A percentile compares a stretch with the other conserved stretches of the same genome.
Conservation (phyloP, 1,284 basidiomycete species). For the Athelia sp. region DNA sequence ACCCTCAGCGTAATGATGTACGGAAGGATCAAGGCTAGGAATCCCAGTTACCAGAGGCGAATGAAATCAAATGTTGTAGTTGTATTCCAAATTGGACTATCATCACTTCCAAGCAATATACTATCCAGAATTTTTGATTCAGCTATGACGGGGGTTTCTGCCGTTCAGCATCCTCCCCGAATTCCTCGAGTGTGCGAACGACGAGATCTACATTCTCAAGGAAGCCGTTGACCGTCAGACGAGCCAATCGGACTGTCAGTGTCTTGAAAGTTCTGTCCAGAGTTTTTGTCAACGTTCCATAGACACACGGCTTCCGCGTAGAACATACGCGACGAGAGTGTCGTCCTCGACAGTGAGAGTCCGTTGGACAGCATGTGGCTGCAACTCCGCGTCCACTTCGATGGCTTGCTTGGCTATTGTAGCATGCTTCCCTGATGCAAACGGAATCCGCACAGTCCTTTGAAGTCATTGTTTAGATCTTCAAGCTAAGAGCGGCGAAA, state of each 20-base stretch:
- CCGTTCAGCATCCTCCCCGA: constrained; percentile 54
- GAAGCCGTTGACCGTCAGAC: constrained; percentile 79
- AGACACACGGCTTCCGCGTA: too few relatives aligned
- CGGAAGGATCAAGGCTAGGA: too few relatives aligned
- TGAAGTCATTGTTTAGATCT: constrained; percentile 7
- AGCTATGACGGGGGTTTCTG: neutral
- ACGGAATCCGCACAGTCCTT: constrained; percentile 76
- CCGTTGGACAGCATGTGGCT: constrained; percentile 72
- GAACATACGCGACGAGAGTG: constrained; percentile 64
- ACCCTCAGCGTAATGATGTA: too few relatives aligned
- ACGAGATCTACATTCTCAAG: constrained; percentile 85
- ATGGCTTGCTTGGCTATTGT: constrained; percentile 75
- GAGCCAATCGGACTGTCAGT: constrained; percentile 76
- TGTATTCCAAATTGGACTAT: too few relatives aligned
- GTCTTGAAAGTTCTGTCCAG: constrained; percentile 60
- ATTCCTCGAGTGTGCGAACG: constrained; percentile 76
- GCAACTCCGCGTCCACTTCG: constrained; percentile 81
- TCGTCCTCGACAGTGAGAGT: constrained; percentile 60
- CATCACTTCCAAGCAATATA: too few relatives aligned
- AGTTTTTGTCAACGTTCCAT: too few relatives aligned
- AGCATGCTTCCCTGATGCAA: constrained; percentile 69
- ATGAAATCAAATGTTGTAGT: too few relatives aligned
- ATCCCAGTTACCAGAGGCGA: too few relatives aligned
- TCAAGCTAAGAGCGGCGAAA: neutral
- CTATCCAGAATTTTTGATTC: too few relatives aligned